A percentile compares a stretch with the other conserved stretches of the same genome.
Conservation (phyloP, 345 rosid genomes). For the Arabis hirsuta region DNA sequence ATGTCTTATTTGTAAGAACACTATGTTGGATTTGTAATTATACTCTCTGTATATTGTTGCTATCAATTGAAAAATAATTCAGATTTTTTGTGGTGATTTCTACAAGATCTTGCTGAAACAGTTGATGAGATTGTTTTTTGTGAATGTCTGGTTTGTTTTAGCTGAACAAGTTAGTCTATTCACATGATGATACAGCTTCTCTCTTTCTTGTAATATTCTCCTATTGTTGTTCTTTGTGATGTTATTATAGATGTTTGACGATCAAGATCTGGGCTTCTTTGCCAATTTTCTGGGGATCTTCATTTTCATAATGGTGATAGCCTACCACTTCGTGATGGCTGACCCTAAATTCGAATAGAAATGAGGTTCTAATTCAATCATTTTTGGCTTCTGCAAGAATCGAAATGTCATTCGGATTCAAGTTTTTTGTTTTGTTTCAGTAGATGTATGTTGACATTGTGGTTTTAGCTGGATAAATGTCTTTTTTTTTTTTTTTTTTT, state of each 20-base stretch:
- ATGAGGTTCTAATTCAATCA: constrained; percentile 26
- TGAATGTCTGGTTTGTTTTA: constrained; percentile 6
- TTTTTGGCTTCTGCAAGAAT: constrained; percentile 6
- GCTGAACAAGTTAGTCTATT: background rate
- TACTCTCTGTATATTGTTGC: background rate
- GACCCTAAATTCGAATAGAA: constrained; percentile 78
- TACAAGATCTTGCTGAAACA: constrained; percentile 7
- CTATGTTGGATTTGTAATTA: too few species aligned
- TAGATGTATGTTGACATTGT: constrained; percentile 16
- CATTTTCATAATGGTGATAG: constrained; percentile 74
- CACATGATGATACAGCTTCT: background rate
- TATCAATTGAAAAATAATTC: background rate
- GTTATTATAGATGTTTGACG: constrained; percentile 81
- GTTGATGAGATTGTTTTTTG: background rate
- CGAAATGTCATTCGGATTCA: constrained; percentile 5
- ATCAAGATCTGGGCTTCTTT: constrained; percentile 71
- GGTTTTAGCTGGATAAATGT: constrained; percentile 9
- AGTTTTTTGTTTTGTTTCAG: background rate
- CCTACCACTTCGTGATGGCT: constrained; percentile 80
- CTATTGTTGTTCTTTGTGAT: constrained; percentile 5
- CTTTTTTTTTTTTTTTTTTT: background rate
- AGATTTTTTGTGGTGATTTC: background rate
- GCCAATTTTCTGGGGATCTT: constrained; percentile 82
- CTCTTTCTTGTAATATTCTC: constrained; percentile 5
- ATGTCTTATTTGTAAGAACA: too few species aligned